Conservation (phyloP, 2,329 filamentous ascomycete species). For the Aspergillus ochraceus region DNA sequence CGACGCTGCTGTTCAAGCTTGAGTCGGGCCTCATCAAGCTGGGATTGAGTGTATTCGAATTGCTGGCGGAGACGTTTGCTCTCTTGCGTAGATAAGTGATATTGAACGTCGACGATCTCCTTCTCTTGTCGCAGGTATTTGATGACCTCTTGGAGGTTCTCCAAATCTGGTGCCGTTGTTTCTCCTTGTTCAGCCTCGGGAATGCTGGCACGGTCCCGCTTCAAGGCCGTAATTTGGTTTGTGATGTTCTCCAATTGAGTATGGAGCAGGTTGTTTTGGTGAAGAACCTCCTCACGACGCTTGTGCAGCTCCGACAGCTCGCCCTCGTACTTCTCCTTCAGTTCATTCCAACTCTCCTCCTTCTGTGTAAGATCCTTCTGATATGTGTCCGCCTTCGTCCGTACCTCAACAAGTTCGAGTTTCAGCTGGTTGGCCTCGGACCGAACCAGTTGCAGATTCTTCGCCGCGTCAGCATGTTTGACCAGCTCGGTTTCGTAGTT, state of each 20-base stretch:
- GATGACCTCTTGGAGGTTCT: slow-evolving; percentile 86
- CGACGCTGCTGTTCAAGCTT: slow-evolving; percentile 89
- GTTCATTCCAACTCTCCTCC: slow-evolving; percentile 84
- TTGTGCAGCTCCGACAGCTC: slow-evolving; percentile 78
- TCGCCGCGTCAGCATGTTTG: slow-evolving; percentile 94
- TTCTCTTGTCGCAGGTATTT: slow-evolving; percentile 91
- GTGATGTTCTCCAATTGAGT: slow-evolving; percentile 83
- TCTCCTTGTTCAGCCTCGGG: slow-evolving; percentile 54
- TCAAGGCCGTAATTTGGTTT: slow-evolving; percentile 74
- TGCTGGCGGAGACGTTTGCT: slow-evolving; percentile 86
- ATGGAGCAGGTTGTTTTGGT: slow-evolving; percentile 88
- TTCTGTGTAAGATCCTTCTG: slow-evolving; percentile 76
- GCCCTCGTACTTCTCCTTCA: slow-evolving; percentile 75
- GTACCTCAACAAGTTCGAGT: slow-evolving; percentile 71
- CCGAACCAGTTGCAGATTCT: slow-evolving; percentile 75
- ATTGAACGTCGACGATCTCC: slow-evolving; percentile 96
- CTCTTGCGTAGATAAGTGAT: slow-evolving; percentile 85
- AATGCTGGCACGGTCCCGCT: slow-evolving; percentile 67
- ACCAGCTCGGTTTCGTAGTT: slow-evolving; percentile 93
- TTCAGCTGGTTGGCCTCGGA: slow-evolving; percentile 79
- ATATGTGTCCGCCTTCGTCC: slow-evolving; percentile 81
- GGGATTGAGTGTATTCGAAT: slow-evolving; percentile 78
- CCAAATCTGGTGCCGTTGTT: slow-evolving; percentile 58
- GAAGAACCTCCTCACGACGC: slow-evolving; percentile 78
- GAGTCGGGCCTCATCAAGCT: slow-evolving; percentile 84